A percentile compares a stretch with the other conserved stretches of the same genome.
phyloP scores from a whole-genome alignment of 2,329 filamentous ascomycete genomes.

The Biscogniauxia mediterranea region DNA sequence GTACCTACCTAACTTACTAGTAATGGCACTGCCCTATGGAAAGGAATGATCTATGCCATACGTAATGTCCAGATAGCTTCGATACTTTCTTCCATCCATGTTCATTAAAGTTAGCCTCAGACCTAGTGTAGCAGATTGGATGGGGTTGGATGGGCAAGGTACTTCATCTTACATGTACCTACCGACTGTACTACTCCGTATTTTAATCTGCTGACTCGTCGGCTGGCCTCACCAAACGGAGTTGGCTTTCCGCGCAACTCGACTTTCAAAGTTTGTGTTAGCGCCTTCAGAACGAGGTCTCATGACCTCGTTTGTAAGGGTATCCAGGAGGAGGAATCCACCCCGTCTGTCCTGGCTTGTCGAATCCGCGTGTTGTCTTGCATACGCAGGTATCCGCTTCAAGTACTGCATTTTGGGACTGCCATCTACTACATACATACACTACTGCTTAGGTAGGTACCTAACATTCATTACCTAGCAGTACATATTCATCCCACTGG shows the following conservation, averaged over 20 bases:
- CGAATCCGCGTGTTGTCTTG: constrained; percentile 20
- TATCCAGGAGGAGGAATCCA: constrained; percentile 24
- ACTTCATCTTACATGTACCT: not conserved
- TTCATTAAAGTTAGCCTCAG: not conserved
- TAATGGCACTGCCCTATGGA: too few relatives aligned
- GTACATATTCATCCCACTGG: constrained; percentile 1
- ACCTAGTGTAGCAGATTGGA: too few relatives aligned
- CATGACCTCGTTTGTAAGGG: constrained; percentile 27
- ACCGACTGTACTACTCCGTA: constrained; percentile 2
- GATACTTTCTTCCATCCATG: not conserved
- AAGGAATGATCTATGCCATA: too few relatives aligned
- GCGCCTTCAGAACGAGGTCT: constrained; percentile 24
- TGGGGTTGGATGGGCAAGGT: too few relatives aligned
- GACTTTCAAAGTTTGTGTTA: constrained; percentile 24
- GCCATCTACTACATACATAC: constrained; percentile 10
- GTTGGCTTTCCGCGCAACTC: constrained; percentile 19
- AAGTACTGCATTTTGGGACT: constrained; percentile 5
- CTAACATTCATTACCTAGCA: too few relatives aligned
- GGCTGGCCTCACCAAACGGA: constrained; percentile 21
- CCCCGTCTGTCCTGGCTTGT: constrained; percentile 10
- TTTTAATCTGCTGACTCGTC: constrained; percentile 17
- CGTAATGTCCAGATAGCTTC: too few relatives aligned
- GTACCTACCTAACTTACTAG: too few relatives aligned
- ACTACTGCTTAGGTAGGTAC: too few relatives aligned
- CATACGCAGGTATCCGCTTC: constrained; percentile 8